These are phyloP conservation scores for Paramecium primaurelia DNA, from an alignment of 73 alveolate species.

Conservation along the genomic window DNA sequence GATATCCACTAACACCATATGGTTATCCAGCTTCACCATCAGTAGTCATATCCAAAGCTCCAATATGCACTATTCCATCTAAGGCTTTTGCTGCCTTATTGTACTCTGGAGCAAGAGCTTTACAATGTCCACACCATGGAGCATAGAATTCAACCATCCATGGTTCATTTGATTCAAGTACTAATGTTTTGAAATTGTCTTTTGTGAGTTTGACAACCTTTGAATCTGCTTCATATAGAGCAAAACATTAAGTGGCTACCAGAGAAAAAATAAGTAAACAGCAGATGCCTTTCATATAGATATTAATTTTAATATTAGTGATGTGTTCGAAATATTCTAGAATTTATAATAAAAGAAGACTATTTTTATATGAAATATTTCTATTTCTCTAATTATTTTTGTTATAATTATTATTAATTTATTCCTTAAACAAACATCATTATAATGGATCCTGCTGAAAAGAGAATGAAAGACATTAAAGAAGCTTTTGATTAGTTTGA, in stretches of 20 bases:
- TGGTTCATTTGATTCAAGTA: constrained; percentile 80
- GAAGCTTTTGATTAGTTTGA: constrained; percentile 59
- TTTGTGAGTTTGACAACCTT: constrained; percentile 85
- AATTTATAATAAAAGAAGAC: neutral
- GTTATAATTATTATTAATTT: neutral
- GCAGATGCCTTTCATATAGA: neutral
- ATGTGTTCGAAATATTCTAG: constrained; percentile 30
- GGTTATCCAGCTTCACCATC: constrained; percentile 73
- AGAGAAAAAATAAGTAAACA: neutral
- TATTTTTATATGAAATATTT: neutral
- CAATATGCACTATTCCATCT: constrained; percentile 88
- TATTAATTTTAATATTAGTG: constrained; percentile 7
- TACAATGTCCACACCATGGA: constrained; percentile 98
- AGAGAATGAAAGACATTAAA: constrained; percentile 27
- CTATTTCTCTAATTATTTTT: neutral
- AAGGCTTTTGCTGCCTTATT: constrained; percentile 91
- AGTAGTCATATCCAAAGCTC: constrained; percentile 84
- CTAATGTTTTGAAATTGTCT: constrained; percentile 77
- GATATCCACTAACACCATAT: constrained; percentile 80
- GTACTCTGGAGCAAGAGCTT: constrained; percentile 90
- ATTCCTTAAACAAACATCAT: neutral
- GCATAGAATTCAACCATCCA: constrained; percentile 81
- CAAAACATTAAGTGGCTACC: neutral
- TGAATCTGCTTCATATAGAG: constrained; percentile 61
- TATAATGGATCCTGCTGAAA: neutral